These are phyloP conservation scores for Chlamydomonas sp. DNA, from an alignment of 139 green algal species.

Conservation along the genomic window DNA sequence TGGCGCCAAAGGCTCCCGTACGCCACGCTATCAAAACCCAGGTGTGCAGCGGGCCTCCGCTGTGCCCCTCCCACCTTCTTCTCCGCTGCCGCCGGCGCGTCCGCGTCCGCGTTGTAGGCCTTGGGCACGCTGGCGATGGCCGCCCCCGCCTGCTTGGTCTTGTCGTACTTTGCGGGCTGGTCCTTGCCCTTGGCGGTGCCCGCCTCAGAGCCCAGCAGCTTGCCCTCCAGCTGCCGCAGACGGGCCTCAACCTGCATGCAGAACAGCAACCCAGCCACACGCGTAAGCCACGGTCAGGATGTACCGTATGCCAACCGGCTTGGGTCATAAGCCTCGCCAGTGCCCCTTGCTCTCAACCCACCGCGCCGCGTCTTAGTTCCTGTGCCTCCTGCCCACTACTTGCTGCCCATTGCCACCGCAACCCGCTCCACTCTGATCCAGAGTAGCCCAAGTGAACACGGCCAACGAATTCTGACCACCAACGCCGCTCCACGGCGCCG, in stretches of 20 bases:
- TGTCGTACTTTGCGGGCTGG: slow-evolving; percentile 75
- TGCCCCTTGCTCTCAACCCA: too few relatives aligned
- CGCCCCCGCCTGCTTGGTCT: slow-evolving; percentile 56
- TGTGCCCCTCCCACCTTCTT: slow-evolving; percentile 41
- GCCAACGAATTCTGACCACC: too few relatives aligned
- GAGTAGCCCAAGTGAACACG: too few relatives aligned
- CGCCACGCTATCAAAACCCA: background rate
- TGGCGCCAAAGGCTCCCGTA: background rate
- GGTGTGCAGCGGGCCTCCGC: background rate
- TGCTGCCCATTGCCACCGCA: too few relatives aligned
- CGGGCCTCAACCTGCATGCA: slow-evolving; percentile 87
- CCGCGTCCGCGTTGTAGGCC: slow-evolving; percentile 89
- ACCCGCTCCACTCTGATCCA: too few relatives aligned
- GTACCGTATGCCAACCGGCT: too few relatives aligned
- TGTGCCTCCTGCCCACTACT: too few relatives aligned
- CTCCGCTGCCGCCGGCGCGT: slow-evolving; percentile 60
- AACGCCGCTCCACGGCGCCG: too few relatives aligned
- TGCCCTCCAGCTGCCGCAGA: slow-evolving; percentile 93
- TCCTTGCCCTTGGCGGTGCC: slow-evolving; percentile 63
- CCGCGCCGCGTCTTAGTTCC: too few relatives aligned
- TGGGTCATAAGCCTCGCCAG: too few relatives aligned
- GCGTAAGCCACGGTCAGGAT: background rate
- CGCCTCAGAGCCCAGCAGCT: slow-evolving; percentile 65
- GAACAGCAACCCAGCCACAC: background rate
- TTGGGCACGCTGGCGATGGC: slow-evolving; percentile 63